These are phyloP conservation scores for Skeletonema marinoi DNA, from an alignment of 108 stramenopile species.

Conservation along the genomic window DNA sequence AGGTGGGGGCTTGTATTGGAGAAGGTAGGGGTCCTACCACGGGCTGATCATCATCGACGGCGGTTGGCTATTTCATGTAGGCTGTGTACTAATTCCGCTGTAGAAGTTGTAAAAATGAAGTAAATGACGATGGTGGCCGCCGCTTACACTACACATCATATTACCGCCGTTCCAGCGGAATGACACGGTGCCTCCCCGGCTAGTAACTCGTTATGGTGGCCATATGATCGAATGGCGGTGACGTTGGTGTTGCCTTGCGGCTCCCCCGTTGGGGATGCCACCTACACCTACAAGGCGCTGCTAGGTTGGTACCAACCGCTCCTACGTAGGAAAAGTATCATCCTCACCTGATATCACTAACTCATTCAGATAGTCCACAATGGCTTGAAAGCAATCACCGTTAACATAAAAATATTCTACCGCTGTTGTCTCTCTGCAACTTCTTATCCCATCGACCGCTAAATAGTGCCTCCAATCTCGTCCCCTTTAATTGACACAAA, in stretches of 20 bases:
- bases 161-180: not conserved
- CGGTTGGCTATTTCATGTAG: not conserved
- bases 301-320: not conserved
- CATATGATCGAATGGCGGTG: not conserved
- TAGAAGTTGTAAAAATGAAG: not conserved
- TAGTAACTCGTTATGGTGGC: not conserved
- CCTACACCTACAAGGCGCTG: not conserved
- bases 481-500: constrained; percentile 12
- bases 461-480: constrained; percentile 27
- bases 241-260: not conserved
- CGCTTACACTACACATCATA: not conserved
- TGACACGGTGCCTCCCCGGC: not conserved
- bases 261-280: not conserved
- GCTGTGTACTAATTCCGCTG: not conserved
- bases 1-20: not conserved
- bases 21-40: not conserved
- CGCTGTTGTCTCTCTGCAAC: constrained; percentile 1
- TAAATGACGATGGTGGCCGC: not conserved
- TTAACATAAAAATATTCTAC: constrained; percentile 27
- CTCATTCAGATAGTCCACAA: constrained; percentile 19
- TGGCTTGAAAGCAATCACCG: not conserved
- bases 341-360: constrained; percentile 2
- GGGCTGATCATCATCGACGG: not conserved
- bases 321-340: not conserved
- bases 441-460: constrained; percentile 35